Base-by-base conservation (phyloP, 495 filamentous ascomycete genomes). In the Daldinia concentrica region DNA sequence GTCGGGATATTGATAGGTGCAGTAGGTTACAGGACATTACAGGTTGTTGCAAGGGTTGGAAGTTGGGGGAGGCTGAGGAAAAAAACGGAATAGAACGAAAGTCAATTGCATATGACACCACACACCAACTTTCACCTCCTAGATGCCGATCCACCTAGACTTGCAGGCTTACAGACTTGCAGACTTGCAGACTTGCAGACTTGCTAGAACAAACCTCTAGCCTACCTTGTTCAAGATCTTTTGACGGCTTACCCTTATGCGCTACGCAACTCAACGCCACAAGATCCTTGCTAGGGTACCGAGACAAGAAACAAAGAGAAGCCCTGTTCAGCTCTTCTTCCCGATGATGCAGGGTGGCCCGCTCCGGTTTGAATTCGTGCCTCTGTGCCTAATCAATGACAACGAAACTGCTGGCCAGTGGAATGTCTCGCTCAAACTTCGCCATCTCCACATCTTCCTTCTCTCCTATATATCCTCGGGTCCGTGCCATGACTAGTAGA, bases 351-450 rank as follows among this genome's bases (percentile, higher is more conserved):
- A 76, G 77, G 77, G 71, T 54, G 71, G 60, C 45, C 54, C 65
- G 77, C 76, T 77, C 77, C 77, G 77, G 75, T 78, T 78, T 78
- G 74, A 76, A 69, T 79, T 79, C 77, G 77, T 79, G 72, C 62
- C 71, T 69, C 71, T 61, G 58, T 69, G 67, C 65, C 69, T 72
- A 74, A 65, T 79, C 58, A 63, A 67, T 70, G 71, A 74, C 66
- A 71, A 58, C 64, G 37, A 51, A 51, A 24, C 32, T 57, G 43
- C 63, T 72, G 72, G 74, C 77, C 77, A 79, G 77, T 79, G 72
- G 74, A 54, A 79, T 79, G 77, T 69, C 73, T 74, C 66, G 64
- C 55, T 65, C 66, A 68, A 68, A 66, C 66, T 67, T 79, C 72
- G 68, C 62, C 63, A 58, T 75, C 69, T 78, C 77, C 77, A 78